Evolutionary conservation across 2,329 filamentous ascomycete species (phyloP).

Genomic region (Microcyclosporella mali): DNA sequence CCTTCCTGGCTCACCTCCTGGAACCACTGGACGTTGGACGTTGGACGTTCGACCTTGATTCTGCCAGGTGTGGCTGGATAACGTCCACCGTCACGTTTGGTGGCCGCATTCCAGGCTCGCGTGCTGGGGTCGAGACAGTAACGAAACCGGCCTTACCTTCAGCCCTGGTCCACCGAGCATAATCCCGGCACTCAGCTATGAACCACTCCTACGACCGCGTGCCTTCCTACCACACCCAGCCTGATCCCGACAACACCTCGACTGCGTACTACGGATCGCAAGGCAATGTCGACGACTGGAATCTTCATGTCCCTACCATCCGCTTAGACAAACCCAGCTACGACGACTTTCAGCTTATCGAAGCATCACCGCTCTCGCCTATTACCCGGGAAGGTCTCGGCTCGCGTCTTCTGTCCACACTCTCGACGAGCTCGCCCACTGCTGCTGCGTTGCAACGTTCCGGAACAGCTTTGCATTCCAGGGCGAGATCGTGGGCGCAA

Average conservation of each 20-base stretch:
- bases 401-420: slow-evolving; percentile 21
- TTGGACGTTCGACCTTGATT: too few relatives aligned
- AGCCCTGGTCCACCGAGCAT: not conserved
- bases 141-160: too few relatives aligned
- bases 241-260: not conserved
- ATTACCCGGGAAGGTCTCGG: slow-evolving; percentile 21
- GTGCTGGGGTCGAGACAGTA: too few relatives aligned
- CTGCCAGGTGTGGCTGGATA: too few relatives aligned
- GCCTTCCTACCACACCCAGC: not conserved
- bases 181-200: too few relatives aligned
- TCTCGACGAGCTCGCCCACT: slow-evolving; percentile 25
- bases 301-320: slow-evolving; percentile 2
- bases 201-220: not conserved
- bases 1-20: too few relatives aligned
- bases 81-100: too few relatives aligned
- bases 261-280: slow-evolving; percentile 9
- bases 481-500: slow-evolving; percentile 28
- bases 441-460: slow-evolving; percentile 27
- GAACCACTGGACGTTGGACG: too few relatives aligned
- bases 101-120: too few relatives aligned
- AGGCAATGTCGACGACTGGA: slow-evolving; percentile 6
- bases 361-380: slow-evolving; percentile 11
- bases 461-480: slow-evolving; percentile 24
- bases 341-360: slow-evolving; percentile 11
- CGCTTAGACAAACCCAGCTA: slow-evolving; percentile 11